Evolutionary conservation across 2,329 filamentous ascomycete genomes (phyloP), one percentile per base, ranked within the genome.

Genomic region (Hymenoscyphus occultus): DNA sequence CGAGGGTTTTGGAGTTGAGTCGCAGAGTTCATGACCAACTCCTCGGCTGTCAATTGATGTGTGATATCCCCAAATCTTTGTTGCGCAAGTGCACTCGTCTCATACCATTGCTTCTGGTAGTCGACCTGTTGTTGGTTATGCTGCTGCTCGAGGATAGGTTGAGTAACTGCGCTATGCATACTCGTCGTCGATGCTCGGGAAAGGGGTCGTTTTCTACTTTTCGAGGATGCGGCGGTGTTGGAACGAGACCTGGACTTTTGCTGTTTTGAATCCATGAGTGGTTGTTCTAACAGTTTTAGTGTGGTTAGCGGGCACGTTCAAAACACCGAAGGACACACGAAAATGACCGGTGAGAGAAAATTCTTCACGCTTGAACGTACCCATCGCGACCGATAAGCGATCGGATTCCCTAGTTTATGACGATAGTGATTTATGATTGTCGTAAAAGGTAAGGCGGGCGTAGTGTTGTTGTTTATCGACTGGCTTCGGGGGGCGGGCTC

Each of bases 21-120:
- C 35, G 83, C 81, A 19, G 83, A 82, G 64, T 86, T 83, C 67
- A 88, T 77, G 59, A 88, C 82, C 77, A 87, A 82, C 66, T 86
- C 84, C 69, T 88, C 86, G 31, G 83, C 77, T 2, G 83, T 81
- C 78, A 88, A 80, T 62, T 75, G 71, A 51, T 76, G 70, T 48
- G 68, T 67, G 39, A 73, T 70, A 48, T 60, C 67, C 35, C 65
- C 70, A 39, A 74, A 75, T 63, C 71, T 69, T 56, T 74, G 72
- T 62, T 73, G 71, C 51, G 68, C 61, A 42, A 74, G 72, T 12
- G 70, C 51, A 64, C 71, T 71, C 13, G 70, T 68, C 39, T 76
- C 71, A 67, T 73, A 76, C 74, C 74, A 76, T 67, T 76, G 73
- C 59, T 72, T 73, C 5, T 71, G 71, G 59, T 71, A 72, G 32